Evolutionary conservation across 306 rosid genomes (phyloP), one percentile per base, ranked within the genome.

Genomic region (Morella rubra): DNA sequence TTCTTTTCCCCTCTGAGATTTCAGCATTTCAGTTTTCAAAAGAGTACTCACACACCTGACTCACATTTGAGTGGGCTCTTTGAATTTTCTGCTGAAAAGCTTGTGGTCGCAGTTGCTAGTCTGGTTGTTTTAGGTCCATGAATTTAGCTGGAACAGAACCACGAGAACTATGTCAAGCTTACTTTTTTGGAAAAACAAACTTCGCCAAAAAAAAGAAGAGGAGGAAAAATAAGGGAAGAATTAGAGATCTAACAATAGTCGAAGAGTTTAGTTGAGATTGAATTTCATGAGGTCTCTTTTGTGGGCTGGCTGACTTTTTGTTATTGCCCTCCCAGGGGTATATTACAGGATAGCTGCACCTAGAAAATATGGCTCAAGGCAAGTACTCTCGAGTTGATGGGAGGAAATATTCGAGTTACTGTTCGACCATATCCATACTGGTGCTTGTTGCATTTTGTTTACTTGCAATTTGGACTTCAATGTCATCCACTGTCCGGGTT

Each of bases 381-480:
- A 92, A 79, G 82, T 83, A 87, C 79, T 80, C 86, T 61, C 92
- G 93, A 37, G 85, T 79, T 24, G 97, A 93, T 1, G 93, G 91
- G 83, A 92, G 83, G 87, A 89, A 83, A 72, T 58, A 83, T 44
- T 77, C 78, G 41, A 86, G 73, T 75, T 84, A 81, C 83, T 82
- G 87, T 77, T 89, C 94, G 4, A 90, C 91, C 0, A 58, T 83
- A 51, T 76, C 86, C 40, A 24, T 89, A 15, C 87, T 87, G 47
- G 92, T 87, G 69, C 77, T 87, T 49, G 90, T 93, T 73, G 92
- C 90, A 45, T 89, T 90, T 81, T 93, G 89, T 75, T 84, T 90
- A 55, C 85, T 89, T 81, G 96, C 90, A 27, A 73, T 93, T 69
- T 93, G 97, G 97, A 81, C 91, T 79, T 77, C 80, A 45, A 90